A percentile compares a stretch with the other conserved stretches of the same genome.
Conservation (phyloP, 768 basidiomycete species). For the Pleurotus sapidus region DNA sequence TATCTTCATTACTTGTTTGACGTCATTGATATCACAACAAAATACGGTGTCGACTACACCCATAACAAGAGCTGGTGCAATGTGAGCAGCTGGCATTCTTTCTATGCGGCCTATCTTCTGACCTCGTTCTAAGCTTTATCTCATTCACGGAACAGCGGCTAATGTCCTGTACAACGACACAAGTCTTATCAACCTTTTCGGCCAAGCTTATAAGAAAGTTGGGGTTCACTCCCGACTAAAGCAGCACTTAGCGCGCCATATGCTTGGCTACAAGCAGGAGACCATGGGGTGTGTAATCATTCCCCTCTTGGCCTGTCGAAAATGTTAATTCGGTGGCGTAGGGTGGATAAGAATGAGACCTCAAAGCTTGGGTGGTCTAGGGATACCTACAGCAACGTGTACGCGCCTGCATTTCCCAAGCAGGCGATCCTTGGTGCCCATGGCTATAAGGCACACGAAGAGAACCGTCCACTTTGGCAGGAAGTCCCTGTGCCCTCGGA, state of each 20-base stretch:
- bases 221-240: slow-evolving; percentile 15
- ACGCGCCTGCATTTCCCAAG: slow-evolving; percentile 21
- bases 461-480: background rate
- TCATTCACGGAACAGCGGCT: slow-evolving; percentile 6
- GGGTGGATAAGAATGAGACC: slow-evolving; percentile 18
- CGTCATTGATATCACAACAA: slow-evolving; percentile 11
- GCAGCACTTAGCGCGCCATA: slow-evolving; percentile 18
- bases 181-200: slow-evolving; percentile 11
- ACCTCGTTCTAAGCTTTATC: too few species aligned
- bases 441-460: background rate
- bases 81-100: slow-evolving; percentile 11
- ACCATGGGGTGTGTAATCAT: slow-evolving; percentile 21
- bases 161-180: slow-evolving; percentile 17
- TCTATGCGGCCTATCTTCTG: too few species aligned
- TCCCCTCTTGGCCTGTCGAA: too few species aligned
- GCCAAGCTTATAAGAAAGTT: slow-evolving; percentile 13
- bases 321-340: too few species aligned
- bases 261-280: slow-evolving; percentile 21
- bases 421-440: background rate
- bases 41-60: slow-evolving; percentile 21
- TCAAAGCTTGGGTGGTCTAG: slow-evolving; percentile 22
- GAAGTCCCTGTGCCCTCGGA: background rate
- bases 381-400: slow-evolving; percentile 17
- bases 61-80: slow-evolving; percentile 23
- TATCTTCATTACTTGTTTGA: slow-evolving; percentile 26